Conservation (phyloP, 108 stramenopile species). For the Skeletonema menzelii region DNA sequence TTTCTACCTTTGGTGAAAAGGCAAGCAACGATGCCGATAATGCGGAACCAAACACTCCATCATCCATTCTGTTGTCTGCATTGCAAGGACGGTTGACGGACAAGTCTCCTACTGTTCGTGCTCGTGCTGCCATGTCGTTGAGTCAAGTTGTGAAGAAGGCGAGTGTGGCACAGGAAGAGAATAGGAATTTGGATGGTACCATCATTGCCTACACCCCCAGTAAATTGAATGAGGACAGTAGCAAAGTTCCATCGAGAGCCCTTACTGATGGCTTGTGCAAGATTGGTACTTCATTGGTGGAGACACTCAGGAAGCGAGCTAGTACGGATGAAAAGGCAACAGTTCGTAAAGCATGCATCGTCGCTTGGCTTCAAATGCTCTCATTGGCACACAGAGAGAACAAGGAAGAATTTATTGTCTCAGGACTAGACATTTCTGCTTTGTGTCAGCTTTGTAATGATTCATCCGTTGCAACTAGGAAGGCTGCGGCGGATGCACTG, state of each 20-base stretch:
- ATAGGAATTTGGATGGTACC: constrained; percentile 13
- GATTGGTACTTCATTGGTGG: constrained; percentile 41
- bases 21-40: constrained; percentile 1
- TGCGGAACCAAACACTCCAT: constrained; percentile 1
- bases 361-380: constrained; percentile 60
- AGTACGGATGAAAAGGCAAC: constrained; percentile 67
- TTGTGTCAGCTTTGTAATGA: constrained; percentile 73
- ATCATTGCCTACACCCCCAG: constrained; percentile 5
- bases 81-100: constrained; percentile 69
- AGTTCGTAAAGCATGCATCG: constrained; percentile 67
- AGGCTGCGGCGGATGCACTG: constrained; percentile 73
- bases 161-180: constrained; percentile 11
- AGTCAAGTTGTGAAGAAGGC: constrained; percentile 38
- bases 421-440: constrained; percentile 56
- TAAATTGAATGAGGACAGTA: constrained; percentile 9
- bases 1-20: neutral
- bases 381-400: constrained; percentile 32
- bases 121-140: constrained; percentile 65
- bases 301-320: constrained; percentile 58
- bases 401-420: constrained; percentile 26
- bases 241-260: constrained; percentile 9
- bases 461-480: constrained; percentile 63
- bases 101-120: constrained; percentile 71
- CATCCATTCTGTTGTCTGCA: constrained; percentile 53
- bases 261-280: constrained; percentile 36